Evolutionary conservation across 768 basidiomycete genomes (phyloP).

Genomic region (Peribolospora kevripleyi): DNA sequence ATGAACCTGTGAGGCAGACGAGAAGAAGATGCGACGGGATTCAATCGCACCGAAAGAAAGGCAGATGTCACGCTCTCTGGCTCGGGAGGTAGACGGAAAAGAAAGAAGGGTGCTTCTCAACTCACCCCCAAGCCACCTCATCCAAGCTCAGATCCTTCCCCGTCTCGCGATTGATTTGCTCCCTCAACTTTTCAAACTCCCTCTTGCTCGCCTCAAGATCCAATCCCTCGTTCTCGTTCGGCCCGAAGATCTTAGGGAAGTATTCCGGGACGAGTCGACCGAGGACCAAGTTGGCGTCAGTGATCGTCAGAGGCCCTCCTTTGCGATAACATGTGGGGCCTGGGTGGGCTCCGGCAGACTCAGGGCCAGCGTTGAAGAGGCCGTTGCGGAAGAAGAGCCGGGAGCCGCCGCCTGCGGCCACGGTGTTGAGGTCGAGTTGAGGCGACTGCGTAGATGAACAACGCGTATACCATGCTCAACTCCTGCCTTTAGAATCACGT

Average conservation of each 20-base stretch:
- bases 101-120: slow-evolving; percentile 28
- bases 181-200: slow-evolving; percentile 42
- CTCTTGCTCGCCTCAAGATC: slow-evolving; percentile 43
- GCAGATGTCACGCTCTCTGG: too few species aligned
- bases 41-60: not conserved
- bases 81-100: not conserved
- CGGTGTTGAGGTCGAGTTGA: slow-evolving; percentile 84
- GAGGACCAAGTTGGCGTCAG: slow-evolving; percentile 74
- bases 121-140: slow-evolving; percentile 78
- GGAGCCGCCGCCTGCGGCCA: slow-evolving; percentile 84
- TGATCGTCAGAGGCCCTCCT: slow-evolving; percentile 72
- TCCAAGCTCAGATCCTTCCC: slow-evolving; percentile 39
- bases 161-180: slow-evolving; percentile 36
- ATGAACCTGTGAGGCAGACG: too few species aligned
- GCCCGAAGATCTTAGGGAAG: slow-evolving; percentile 87
- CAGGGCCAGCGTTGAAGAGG: slow-evolving; percentile 69
- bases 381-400: slow-evolving; percentile 73
- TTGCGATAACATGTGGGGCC: slow-evolving; percentile 88
- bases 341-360: slow-evolving; percentile 80
- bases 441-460: slow-evolving; percentile 30
- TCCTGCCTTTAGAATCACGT: too few species aligned
- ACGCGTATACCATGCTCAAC: too few species aligned
- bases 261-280: slow-evolving; percentile 70
- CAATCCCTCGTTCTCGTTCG: slow-evolving; percentile 58
- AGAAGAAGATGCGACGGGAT: too few species aligned